Base-by-base conservation (phyloP, 768 basidiomycete species). In the Psilocybe tampanensis region DNA sequence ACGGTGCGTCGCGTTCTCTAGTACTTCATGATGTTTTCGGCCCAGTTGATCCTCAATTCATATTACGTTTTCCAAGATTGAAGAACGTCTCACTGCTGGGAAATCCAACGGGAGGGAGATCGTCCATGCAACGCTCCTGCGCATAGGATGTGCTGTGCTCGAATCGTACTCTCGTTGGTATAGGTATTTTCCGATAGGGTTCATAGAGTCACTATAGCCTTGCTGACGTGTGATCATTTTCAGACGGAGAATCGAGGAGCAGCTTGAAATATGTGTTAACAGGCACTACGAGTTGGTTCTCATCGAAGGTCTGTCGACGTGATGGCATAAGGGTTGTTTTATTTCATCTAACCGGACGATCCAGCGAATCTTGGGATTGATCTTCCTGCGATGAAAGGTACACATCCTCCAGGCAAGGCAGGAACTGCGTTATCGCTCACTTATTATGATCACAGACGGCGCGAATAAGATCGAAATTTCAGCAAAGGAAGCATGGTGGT, bases 401-500 rank as follows among this genome's bases (percentile, higher is more conserved):
- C 15, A 9, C 29, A 29, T 9, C 29, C 29, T 29, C n/a, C n/a
- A n/a, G n/a, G n/a, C n/a, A n/a, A n/a, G n/a, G n/a, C n/a, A n/a
- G n/a, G n/a, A n/a, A n/a, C n/a, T n/a, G n/a, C 22, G 22, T 47
- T 8, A 9, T 29, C 4, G 9, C 29, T 29, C 29, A 29, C 4
- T 4, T 29, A 4, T 9, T 29, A 9, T 29, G 29, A n/a, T 32
- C 22, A 18, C 32, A 74, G 70, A 70, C 17, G 56, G 64, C 7
- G 59, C 61, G 1, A 64, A 55, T 36, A 53, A 44, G 21, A 58
- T 61, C 7, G 47, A 62, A 13, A 57, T 62, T 12, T 61, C 60
- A 5, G 60, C 68, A 1, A 2, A 26, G 0, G 64, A 67, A 22
- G 65, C 68, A 1, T 74, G 72, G 71, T 17, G 52, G 1, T 62